Base-by-base conservation (phyloP, 352 stramenopile species). In the Pythium myriotylum region DNA sequence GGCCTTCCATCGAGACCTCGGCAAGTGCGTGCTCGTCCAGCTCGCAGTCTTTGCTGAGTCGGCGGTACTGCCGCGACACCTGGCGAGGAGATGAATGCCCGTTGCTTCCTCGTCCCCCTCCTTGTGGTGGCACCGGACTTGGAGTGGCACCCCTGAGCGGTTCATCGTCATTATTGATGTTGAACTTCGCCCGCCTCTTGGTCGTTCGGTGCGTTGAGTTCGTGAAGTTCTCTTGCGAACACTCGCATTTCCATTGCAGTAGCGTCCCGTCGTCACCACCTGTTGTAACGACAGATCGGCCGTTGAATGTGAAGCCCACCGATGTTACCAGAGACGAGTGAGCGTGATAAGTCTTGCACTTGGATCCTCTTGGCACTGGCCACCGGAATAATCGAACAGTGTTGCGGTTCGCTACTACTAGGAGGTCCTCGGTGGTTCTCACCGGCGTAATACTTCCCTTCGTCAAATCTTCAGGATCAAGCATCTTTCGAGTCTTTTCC, bases 241-340 rank as follows among this genome's bases (percentile, higher is more conserved):
- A 20, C 52, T 53, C 62, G 58, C 55, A 66, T 54, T 60, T 74
- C 79, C 79, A 89, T 51, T 91, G 79, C 20, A 89, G 72, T 19
- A 91, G 53, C 12, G 82, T 77, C 17, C 68, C 70, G 49, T 91
- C 82, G 14, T 85, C 74, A 1, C 81, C 81, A 39, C 79, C 81
- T 10, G 77, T 67, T 17, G 79, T 80, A 23, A 89, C n/a, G 2
- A 89, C 51, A 50, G 76, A 83, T 7, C 52, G 42, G 39, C 84
- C 60, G 16, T 85, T 74, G 41, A 75, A 79, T 12, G 76, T 74
- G 43, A 89, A 88, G 8, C 59, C 69, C 22, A 89, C 59, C 22
- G 69, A 68, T 24, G 74, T 60, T 48, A 91, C 88, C 17, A 67
- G 19, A 0, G 74, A 63, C 22, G 77, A 76, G 37, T 89, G 82